phyloP scores from a whole-genome alignment of 176 grass and related monocot species.

The Bothriochloa decipiens region DNA sequence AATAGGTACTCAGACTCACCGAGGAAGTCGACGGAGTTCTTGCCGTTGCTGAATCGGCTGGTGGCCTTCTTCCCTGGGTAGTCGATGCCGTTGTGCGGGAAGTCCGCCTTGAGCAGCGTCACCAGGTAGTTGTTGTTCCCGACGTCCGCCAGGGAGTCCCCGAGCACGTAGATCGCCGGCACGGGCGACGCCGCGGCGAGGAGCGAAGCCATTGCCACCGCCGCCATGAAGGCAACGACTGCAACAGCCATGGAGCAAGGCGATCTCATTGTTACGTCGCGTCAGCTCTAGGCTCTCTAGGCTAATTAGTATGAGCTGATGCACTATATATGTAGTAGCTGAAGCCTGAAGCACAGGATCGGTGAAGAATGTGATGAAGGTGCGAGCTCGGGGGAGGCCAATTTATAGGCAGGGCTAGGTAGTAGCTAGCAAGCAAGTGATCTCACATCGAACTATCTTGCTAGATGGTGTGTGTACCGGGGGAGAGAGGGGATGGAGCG shows the following conservation, averaged over 20 bases:
- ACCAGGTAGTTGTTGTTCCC: constrained; percentile 87
- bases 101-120: constrained; percentile 78
- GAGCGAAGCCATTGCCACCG: neutral
- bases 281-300: neutral
- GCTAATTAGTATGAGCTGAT: neutral
- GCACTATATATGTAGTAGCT: neutral
- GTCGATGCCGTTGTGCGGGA: constrained; percentile 87
- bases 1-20: constrained; percentile 24
- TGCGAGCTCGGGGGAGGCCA: neutral
- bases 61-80: constrained; percentile 71
- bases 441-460: no score
- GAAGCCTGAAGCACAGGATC: neutral
- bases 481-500: no score
- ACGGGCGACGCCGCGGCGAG: constrained; percentile 1
- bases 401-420: constrained; percentile 21
- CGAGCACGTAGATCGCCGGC: constrained; percentile 76
- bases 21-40: constrained; percentile 80
- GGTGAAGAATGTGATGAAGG: neutral
- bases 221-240: neutral
- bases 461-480: constrained; percentile 27
- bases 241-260: neutral
- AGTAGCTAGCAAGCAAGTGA: neutral
- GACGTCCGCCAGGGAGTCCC: constrained; percentile 87
- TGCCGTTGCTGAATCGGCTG: constrained; percentile 90
- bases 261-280: constrained; percentile 15